Base-by-base conservation (phyloP, 2,329 filamentous ascomycete species). In the Fusarium sp. region DNA sequence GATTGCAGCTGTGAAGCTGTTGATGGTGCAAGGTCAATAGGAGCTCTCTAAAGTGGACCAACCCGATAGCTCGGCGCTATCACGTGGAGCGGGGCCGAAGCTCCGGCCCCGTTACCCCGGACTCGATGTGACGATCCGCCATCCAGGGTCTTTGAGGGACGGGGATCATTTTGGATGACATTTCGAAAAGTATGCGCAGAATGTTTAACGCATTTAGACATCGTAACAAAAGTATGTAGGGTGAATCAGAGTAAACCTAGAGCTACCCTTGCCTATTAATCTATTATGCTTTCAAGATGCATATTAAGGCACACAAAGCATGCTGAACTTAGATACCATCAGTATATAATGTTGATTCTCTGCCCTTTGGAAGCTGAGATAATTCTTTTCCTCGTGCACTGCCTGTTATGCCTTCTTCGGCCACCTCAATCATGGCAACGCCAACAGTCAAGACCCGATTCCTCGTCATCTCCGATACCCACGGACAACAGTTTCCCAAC, bases 31-130 rank as follows among this genome's bases (percentile, higher is more conserved):
- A 42, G 55, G 7, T 43, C 22, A n/a, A n/a, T 45, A 40, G 14
- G 19, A 8, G 17, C 21, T 55, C 50, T 40, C 24, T 49, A 19
- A 47, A 22, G 47, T 55, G 46, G 26, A 45, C 65, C 61, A 66
- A 39, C 65, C 50, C 60, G 47, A 62, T 40, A 22, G 51, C 36
- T 51, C 66, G 55, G 65, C 4, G 51, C 36, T 45, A 39, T 69
- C 66, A 69, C 66, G 65, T 69, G 66, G 66, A 40, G 57, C 40
- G 45, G 52, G 45, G 55, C 28, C 46, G 56, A 53, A 57, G 42
- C 49, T 67, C 57, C 47, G 45, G 50, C 15, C 14, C 44, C 28
- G 6, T 4, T 40, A 38, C 46, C 51, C 62, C 39, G 60, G 45
- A 9, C 9, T 15, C 34, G 36, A 47, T 42, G 42, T n/a, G 22